Base-by-base conservation (phyloP, 179 eudicot species). In the Monotropa hypopitys region DNA sequence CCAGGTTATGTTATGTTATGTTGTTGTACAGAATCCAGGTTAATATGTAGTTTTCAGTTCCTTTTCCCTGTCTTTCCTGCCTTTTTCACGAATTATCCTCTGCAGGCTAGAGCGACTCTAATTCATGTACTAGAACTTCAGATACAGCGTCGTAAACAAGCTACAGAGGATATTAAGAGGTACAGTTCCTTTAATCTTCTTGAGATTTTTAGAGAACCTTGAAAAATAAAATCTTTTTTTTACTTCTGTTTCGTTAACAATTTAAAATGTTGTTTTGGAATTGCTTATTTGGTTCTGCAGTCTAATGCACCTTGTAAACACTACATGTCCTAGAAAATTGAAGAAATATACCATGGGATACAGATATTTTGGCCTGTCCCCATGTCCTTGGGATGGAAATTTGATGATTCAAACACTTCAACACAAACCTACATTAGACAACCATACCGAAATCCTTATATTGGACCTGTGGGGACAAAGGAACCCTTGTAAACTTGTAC, bases 141-240 rank as follows among this genome's bases (percentile, higher is more conserved):
- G 87, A 92, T 94, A 84, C 88, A 94, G 81, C 88, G 90, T 35
- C 90, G 97, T 20, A 89, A 90, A 80, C 85, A 92, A 86, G 98
- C 97, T 49, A 90, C 90, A 76, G 98, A 94, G 85, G 97, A 94
- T 78, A 94, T 92, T 21, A 92, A 90, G 86, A 86, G 93, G 98
- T 92, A 79, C 33, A 5, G 13, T 62, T 78, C 10, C 3, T 26
- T 59, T 53, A 69, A 5, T 57, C 30, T 54, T 56, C 30, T 50
- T 77, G 20, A 3, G 18, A 13, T n/a, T 43, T 50, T 54, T 45
- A 23, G 21, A 33, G 43, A 4, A 57, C 45, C 20, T 42, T 2
- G 47, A 21, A 18, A 16, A 40, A 54, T 33, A 57, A 12, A 13
- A 38, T 13, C 4, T 70, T 35, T n/a, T 2, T 61, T 23, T 38